A percentile compares a stretch with the other conserved stretches of the same genome.
These are phyloP conservation scores for Phialophora macrospora DNA, from an alignment of 2,329 filamentous ascomycete genomes.

Conservation along the genomic window DNA sequence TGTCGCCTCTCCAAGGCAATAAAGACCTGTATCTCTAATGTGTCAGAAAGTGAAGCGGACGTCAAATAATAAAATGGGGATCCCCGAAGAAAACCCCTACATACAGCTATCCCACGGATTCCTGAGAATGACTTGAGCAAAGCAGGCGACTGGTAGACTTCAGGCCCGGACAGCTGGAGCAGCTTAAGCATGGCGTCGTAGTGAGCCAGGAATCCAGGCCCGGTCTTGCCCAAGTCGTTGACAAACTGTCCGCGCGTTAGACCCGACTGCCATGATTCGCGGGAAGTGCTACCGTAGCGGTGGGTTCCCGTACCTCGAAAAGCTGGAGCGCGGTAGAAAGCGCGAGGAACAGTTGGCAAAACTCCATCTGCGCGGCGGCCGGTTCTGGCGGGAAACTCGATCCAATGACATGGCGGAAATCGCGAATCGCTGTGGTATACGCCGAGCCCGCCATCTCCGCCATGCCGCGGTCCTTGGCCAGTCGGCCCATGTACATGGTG, in stretches of 20 bases:
- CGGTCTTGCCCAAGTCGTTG: conserved; percentile 6
- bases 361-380: background rate
- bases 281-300: background rate
- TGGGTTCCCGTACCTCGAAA: conserved; percentile 11
- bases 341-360: conserved; percentile 7
- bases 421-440: conserved; percentile 11
- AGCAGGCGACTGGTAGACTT: conserved; percentile 13
- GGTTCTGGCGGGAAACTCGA: background rate
- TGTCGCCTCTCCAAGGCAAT: conserved; percentile 3
- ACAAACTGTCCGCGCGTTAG: conserved; percentile 4
- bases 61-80: too few species aligned
- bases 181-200: conserved; percentile 20
- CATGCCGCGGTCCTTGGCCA: conserved; percentile 8
- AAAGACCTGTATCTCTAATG: conserved; percentile 1
- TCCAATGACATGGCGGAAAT: conserved; percentile 13
- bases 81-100: background rate
- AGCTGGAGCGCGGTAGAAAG: conserved; percentile 15
- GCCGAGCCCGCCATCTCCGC: conserved; percentile 9
- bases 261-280: background rate
- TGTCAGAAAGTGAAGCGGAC: background rate
- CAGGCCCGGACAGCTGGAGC: conserved; percentile 10
- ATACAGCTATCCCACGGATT: conserved; percentile 11
- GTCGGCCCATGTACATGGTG: conserved; percentile 15
- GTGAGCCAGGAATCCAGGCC: conserved; percentile 8
- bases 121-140: conserved; percentile 9